Conservation (phyloP, 2,329 filamentous ascomycete genomes). For the Alternaria dauci region DNA sequence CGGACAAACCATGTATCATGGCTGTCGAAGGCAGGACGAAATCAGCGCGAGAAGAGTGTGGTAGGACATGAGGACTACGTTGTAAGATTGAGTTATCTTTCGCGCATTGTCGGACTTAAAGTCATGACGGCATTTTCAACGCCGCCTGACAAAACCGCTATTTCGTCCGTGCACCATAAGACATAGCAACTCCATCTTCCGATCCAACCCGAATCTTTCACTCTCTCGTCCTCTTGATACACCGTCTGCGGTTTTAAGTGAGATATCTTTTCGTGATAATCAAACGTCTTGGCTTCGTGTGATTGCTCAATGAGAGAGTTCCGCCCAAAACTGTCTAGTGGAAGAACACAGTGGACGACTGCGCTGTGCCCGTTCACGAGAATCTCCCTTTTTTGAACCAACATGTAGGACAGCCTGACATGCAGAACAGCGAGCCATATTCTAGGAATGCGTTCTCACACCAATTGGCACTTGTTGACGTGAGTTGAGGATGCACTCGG, state of each 20-base stretch:
- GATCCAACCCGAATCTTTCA: background rate
- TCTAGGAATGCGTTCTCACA: background rate
- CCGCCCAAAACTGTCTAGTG: background rate
- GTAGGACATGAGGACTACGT: constrained; percentile 36
- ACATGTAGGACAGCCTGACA: background rate
- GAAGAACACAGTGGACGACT: background rate
- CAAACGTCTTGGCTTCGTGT: background rate
- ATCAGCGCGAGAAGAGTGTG: constrained; percentile 24
- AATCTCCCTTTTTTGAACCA: background rate
- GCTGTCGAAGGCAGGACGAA: constrained; percentile 29
- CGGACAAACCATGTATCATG: constrained; percentile 52
- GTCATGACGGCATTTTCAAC: constrained; percentile 37
- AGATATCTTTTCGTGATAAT: background rate
- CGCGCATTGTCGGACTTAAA: constrained; percentile 22
- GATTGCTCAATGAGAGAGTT: background rate
- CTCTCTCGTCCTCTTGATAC: background rate
- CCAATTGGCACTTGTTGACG: background rate
- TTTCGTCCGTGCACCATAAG: constrained; percentile 12
- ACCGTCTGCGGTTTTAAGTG: background rate
- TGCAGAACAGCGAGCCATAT: background rate
- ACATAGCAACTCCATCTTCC: background rate
- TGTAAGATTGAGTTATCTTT: constrained; percentile 19
- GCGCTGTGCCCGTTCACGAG: background rate
- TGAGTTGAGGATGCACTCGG: background rate
- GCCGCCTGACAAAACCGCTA: constrained; percentile 10